phyloP scores from a whole-genome alignment of 768 basidiomycete genomes.

The Harrya chromipes region DNA sequence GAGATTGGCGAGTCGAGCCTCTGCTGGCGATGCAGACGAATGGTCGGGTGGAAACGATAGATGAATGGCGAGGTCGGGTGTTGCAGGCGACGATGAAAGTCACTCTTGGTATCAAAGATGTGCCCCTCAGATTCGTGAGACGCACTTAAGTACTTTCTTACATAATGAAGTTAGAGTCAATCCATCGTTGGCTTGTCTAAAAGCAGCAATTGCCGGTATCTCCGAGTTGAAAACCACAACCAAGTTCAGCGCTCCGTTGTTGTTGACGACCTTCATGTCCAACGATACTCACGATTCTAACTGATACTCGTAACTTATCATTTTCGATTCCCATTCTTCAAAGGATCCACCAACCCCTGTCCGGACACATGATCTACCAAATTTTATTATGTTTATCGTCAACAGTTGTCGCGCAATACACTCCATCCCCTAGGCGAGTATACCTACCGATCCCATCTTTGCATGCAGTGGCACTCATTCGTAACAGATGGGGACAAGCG shows the following conservation, averaged over 20 bases:
- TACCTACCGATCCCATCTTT: neutral
- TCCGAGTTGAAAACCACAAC: neutral
- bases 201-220: neutral
- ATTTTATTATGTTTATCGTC: constrained; percentile 13
- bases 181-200: too few species aligned
- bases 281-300: constrained; percentile 11
- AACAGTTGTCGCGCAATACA: constrained; percentile 20
- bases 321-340: neutral
- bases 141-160: neutral
- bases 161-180: too few species aligned
- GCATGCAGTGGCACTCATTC: constrained; percentile 4
- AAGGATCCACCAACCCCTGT: neutral
- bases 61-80: constrained; percentile 25
- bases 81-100: constrained; percentile 14
- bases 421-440: constrained; percentile 25
- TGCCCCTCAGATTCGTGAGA: constrained; percentile 22
- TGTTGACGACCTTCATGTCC: constrained; percentile 15
- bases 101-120: constrained; percentile 19
- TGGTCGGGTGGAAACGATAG: constrained; percentile 15
- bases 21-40: constrained; percentile 24
- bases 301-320: constrained; percentile 12
- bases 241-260: neutral
- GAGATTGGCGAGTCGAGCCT: constrained; percentile 53
- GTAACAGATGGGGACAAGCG: constrained; percentile 81
- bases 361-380: constrained; percentile 11